phyloP scores from a whole-genome alignment of 2,329 filamentous ascomycete species.

The Phoma herbarum region DNA sequence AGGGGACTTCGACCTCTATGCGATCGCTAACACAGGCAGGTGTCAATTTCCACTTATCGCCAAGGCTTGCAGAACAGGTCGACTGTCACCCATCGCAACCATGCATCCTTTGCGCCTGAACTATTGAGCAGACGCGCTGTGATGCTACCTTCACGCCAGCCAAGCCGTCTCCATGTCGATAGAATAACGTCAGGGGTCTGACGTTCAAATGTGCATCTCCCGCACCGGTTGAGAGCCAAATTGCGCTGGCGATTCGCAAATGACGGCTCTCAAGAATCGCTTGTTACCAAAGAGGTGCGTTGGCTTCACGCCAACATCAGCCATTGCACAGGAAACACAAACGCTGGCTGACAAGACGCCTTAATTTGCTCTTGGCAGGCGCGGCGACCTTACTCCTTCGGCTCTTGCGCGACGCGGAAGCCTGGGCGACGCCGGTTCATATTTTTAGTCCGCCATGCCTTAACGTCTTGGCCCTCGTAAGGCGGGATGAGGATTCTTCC shows the following conservation, averaged over 20 bases:
- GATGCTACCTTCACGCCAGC: conserved; percentile 15
- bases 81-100: not conserved
- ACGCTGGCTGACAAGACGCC: conserved; percentile 13
- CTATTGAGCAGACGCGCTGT: not conserved
- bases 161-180: conserved; percentile 13
- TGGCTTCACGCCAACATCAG: conserved; percentile 10
- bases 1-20: conserved; percentile 3
- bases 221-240: conserved; percentile 11
- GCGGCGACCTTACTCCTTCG: conserved; percentile 26
- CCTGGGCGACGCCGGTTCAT: conserved; percentile 16
- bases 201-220: conserved; percentile 16
- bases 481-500: conserved; percentile 5
- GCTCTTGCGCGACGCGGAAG: conserved; percentile 22
- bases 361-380: conserved; percentile 18
- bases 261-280: conserved; percentile 3
- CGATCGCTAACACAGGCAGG: conserved; percentile 14
- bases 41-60: not conserved
- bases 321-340: conserved; percentile 10
- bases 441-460: conserved; percentile 29
- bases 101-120: not conserved
- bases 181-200: conserved; percentile 13
- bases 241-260: not conserved
- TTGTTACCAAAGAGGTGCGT: conserved; percentile 12
- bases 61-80: conserved; percentile 2
- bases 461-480: conserved; percentile 25